Conservation (phyloP, 2,329 filamentous ascomycete genomes). For the Arthrinium phaeospermum region DNA sequence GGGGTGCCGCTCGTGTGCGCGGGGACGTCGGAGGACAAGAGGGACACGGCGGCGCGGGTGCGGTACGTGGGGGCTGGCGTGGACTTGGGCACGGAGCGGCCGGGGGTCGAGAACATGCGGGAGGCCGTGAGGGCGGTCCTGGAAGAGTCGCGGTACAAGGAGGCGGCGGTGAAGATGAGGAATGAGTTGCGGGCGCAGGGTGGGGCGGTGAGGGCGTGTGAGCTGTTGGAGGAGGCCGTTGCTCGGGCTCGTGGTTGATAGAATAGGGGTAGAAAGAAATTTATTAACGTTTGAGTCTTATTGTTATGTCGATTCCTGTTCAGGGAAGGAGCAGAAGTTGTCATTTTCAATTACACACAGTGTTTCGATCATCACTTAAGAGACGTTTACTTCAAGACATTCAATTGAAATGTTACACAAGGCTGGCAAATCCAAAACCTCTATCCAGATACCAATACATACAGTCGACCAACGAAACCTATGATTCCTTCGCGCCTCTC, state of each 20-base stretch:
- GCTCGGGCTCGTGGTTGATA: background rate
- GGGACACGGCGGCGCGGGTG: slow-evolving; percentile 17
- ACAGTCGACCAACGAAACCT: background rate
- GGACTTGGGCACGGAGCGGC: slow-evolving; percentile 1
- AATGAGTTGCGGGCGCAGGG: background rate
- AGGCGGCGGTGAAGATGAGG: background rate
- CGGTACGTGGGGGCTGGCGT: slow-evolving; percentile 12
- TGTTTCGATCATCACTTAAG: background rate
- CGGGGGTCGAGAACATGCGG: background rate
- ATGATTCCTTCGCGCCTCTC: background rate
- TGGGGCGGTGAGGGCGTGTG: background rate
- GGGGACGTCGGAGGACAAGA: slow-evolving; percentile 19
- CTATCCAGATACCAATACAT: background rate
- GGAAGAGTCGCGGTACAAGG: background rate
- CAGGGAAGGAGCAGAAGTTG: background rate
- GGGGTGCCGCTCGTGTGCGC: slow-evolving; percentile 18
- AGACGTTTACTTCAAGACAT: background rate
- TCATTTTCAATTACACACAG: too few relatives aligned
- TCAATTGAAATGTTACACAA: background rate
- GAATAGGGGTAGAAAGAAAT: background rate
- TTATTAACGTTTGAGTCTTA: background rate
- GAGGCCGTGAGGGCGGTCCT: background rate
- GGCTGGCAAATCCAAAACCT: background rate
- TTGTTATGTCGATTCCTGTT: background rate
- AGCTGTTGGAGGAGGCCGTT: background rate